phyloP scores from a whole-genome alignment of 805 yeast species.

The Teunomyces aglyptinius region DNA sequence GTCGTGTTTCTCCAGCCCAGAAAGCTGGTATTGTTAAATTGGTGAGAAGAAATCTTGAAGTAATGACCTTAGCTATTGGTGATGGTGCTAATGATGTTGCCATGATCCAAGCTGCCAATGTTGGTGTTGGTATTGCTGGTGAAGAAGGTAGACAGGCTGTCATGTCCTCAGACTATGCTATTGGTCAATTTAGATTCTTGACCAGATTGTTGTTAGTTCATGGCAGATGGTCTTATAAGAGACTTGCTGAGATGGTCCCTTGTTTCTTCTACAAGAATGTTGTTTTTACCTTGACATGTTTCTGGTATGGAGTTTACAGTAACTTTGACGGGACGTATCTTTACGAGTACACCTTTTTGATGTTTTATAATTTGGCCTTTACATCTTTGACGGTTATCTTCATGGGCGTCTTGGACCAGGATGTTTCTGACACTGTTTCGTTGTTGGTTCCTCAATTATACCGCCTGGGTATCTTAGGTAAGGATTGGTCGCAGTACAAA shows the following conservation, averaged over 20 bases:
- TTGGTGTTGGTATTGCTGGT: slow-evolving; percentile 89
- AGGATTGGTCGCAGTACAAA: slow-evolving; percentile 68
- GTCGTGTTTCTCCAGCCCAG: slow-evolving; percentile 87
- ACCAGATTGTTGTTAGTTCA: slow-evolving; percentile 68
- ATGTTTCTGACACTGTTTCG: slow-evolving; percentile 68
- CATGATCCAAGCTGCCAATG: slow-evolving; percentile 85
- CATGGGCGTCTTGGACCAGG: slow-evolving; percentile 78
- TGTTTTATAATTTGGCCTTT: slow-evolving; percentile 80
- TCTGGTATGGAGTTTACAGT: slow-evolving; percentile 76
- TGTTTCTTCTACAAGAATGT: slow-evolving; percentile 78
- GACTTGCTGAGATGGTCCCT: slow-evolving; percentile 82
- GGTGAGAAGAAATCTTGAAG: slow-evolving; percentile 71
- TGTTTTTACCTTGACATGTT: slow-evolving; percentile 67
- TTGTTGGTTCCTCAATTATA: slow-evolving; percentile 73
- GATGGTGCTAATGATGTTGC: slow-evolving; percentile 91
- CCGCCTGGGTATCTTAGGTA: slow-evolving; percentile 66
- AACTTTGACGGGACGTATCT: slow-evolving; percentile 79
- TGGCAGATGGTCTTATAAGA: slow-evolving; percentile 84
- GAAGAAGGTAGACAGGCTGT: slow-evolving; percentile 90
- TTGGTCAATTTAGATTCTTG: slow-evolving; percentile 77
- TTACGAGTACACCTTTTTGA: slow-evolving; percentile 74
- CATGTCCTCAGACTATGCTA: slow-evolving; percentile 84
- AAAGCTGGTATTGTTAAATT: slow-evolving; percentile 80
- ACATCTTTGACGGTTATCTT: slow-evolving; percentile 80
- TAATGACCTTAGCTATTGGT: slow-evolving; percentile 85